These are phyloP conservation scores for Fusarium abutilonis DNA, from an alignment of 2,329 filamentous ascomycete species.

Conservation along the genomic window DNA sequence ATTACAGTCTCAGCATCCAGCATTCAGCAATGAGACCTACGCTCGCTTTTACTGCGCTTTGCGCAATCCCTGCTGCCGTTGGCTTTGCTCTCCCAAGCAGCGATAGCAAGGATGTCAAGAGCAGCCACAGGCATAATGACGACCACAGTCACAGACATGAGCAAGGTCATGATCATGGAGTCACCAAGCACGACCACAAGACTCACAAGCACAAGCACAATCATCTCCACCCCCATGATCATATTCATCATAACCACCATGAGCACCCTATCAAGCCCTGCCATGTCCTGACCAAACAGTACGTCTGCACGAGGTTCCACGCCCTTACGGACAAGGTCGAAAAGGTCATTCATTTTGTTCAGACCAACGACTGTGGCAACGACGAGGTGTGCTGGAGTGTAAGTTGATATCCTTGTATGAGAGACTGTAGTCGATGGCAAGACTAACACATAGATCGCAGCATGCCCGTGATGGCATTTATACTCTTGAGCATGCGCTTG, in stretches of 20 bases:
- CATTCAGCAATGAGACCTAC: slow-evolving; percentile 38
- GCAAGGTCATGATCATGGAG: slow-evolving; percentile 19
- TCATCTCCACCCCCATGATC: slow-evolving; percentile 28
- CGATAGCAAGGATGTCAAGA: not conserved
- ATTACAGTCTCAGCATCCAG: not conserved
- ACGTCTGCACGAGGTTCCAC: slow-evolving; percentile 41
- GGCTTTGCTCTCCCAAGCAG: slow-evolving; percentile 3
- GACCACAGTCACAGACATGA: slow-evolving; percentile 14
- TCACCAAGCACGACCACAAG: slow-evolving; percentile 23
- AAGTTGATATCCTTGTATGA: not conserved
- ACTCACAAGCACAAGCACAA: slow-evolving; percentile 23
- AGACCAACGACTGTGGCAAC: slow-evolving; percentile 31
- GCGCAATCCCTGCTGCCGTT: slow-evolving; percentile 30
- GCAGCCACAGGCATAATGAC: not conserved
- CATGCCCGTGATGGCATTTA: slow-evolving; percentile 40
- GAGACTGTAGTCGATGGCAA: not conserved
- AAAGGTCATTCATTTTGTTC: slow-evolving; percentile 34
- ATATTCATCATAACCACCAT: slow-evolving; percentile 27
- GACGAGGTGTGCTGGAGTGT: slow-evolving; percentile 43
- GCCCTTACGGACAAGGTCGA: slow-evolving; percentile 40
- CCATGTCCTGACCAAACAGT: slow-evolving; percentile 34
- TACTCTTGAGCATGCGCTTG: slow-evolving; percentile 42
- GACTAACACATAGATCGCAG: slow-evolving; percentile 30
- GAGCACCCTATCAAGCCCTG: slow-evolving; percentile 33
- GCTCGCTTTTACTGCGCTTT: slow-evolving; percentile 37